Evolutionary conservation across 2,329 filamentous ascomycete species (phyloP).

Genomic region (Arthroderma sp.): DNA sequence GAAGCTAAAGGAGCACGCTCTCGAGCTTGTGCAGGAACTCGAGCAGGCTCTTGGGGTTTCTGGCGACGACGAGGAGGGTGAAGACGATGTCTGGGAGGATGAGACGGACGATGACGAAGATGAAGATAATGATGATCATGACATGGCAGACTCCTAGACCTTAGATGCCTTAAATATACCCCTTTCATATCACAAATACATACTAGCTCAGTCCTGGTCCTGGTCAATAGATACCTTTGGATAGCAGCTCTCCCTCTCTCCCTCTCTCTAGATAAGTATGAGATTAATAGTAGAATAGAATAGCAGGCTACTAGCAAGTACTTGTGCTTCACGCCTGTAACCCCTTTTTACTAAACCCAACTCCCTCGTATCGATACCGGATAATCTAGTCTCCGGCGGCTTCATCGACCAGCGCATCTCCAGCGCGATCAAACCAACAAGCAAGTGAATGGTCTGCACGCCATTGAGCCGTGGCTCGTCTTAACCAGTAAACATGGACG

Average conservation of each 20-base stretch:
- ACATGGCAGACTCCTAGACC: constrained; percentile 43
- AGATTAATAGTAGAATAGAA: too few species aligned
- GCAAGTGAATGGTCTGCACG: not conserved
- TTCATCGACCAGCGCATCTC: not conserved
- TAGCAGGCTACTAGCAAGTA: too few species aligned
- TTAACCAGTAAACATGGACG: constrained; percentile 26
- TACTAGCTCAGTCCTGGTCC: too few species aligned
- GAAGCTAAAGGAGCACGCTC: constrained; percentile 33
- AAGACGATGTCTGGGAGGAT: constrained; percentile 40
- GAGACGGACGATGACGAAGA: constrained; percentile 44
- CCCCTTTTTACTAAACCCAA: too few species aligned
- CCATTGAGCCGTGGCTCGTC: constrained; percentile 2
- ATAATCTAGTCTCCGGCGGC: not conserved
- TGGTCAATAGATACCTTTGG: too few species aligned
- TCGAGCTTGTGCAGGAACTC: constrained; percentile 41
- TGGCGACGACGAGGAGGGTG: constrained; percentile 36
- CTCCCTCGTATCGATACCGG: not conserved
- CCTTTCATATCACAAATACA: too few species aligned
- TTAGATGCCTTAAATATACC: not conserved
- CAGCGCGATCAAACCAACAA: not conserved
- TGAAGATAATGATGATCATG: constrained; percentile 35
- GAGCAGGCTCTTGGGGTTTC: constrained; percentile 51
- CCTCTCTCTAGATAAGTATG: too few species aligned
- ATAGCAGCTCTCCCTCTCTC: too few species aligned
- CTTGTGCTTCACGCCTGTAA: too few species aligned